These are phyloP conservation scores for Proliferodiscus dingleyae DNA, from an alignment of 2,329 filamentous ascomycete genomes.

Conservation along the genomic window DNA sequence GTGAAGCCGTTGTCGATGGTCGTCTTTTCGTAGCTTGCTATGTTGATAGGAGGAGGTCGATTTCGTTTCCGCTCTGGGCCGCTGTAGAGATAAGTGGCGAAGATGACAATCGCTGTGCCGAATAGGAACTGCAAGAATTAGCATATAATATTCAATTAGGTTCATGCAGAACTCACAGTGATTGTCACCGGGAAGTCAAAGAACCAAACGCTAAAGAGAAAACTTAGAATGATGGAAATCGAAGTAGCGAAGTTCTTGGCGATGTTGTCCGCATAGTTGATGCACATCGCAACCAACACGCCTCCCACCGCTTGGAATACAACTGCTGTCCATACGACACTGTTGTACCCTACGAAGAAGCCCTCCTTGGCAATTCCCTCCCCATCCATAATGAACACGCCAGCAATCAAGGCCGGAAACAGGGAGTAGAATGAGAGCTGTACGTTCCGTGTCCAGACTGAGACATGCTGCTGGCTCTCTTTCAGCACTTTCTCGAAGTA, in stretches of 20 bases:
- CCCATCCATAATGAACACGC: slow-evolving; percentile 83
- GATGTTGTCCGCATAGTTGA: slow-evolving; percentile 83
- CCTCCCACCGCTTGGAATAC: slow-evolving; percentile 78
- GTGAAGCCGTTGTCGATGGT: slow-evolving; percentile 33
- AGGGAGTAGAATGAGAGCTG: slow-evolving; percentile 93
- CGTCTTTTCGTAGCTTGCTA: slow-evolving; percentile 71
- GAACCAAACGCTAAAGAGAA: slow-evolving; percentile 77
- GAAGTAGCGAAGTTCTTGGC: slow-evolving; percentile 92
- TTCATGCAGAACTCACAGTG: slow-evolving; percentile 52
- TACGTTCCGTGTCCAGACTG: slow-evolving; percentile 90
- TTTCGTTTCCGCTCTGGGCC: slow-evolving; percentile 54
- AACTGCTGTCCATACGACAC: slow-evolving; percentile 83
- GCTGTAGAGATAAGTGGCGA: slow-evolving; percentile 82
- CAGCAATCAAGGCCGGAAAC: slow-evolving; percentile 81
- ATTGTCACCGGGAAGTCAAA: slow-evolving; percentile 73
- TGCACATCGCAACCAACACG: slow-evolving; percentile 74
- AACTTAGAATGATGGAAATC: slow-evolving; percentile 84
- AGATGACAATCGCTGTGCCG: slow-evolving; percentile 73
- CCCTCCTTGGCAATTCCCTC: slow-evolving; percentile 76
- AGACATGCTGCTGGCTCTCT: slow-evolving; percentile 68
- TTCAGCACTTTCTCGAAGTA: slow-evolving; percentile 91
- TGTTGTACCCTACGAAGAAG: slow-evolving; percentile 94
- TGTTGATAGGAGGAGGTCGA: slow-evolving; percentile 61
- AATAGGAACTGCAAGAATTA: slow-evolving; percentile 63
- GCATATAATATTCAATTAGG: neutral